A percentile compares a stretch with the other conserved stretches of the same genome.
Conservation (phyloP, 2,329 filamentous ascomycete genomes). For the Trichoderma aggressivum region DNA sequence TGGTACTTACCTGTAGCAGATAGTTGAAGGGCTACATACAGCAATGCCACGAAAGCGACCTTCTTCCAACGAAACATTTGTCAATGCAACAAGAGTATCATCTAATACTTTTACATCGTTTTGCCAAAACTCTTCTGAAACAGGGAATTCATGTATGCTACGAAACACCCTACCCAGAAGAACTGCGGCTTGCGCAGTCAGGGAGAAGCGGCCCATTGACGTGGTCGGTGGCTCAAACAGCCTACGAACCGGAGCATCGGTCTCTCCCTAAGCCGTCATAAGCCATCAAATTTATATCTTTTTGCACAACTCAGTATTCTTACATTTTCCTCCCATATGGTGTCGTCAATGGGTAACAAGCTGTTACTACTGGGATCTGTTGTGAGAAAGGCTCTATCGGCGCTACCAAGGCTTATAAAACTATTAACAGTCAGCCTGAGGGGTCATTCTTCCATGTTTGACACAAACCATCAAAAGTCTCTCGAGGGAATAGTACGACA, state of each 20-base stretch:
- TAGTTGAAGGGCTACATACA: constrained; percentile 1
- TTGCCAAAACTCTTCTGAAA: not conserved
- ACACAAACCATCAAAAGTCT: not conserved
- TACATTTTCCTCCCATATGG: not conserved
- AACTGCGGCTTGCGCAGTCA: not conserved
- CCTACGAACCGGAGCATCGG: not conserved
- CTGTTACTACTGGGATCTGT: not conserved
- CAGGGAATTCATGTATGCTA: not conserved
- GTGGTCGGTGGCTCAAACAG: not conserved
- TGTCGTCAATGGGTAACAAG: constrained; percentile 1
- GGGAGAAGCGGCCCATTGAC: not conserved
- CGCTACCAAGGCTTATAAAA: not conserved
- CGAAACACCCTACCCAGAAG: not conserved
- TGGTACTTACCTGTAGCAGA: constrained; percentile 3
- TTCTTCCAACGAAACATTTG: not conserved
- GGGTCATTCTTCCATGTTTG: not conserved
- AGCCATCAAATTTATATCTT: not conserved
- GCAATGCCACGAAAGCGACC: not conserved
- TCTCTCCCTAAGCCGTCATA: not conserved
- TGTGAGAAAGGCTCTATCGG: not conserved
- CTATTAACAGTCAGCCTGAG: not conserved
- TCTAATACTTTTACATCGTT: not conserved
- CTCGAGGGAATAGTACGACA: not conserved
- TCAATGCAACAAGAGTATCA: not conserved
- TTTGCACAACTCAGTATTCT: not conserved